Percentiles rank a stretch among this genome's conserved stretches.
phyloP scores from a whole-genome alignment of 2,329 filamentous ascomycete species.

The Verticillium longisporum region DNA sequence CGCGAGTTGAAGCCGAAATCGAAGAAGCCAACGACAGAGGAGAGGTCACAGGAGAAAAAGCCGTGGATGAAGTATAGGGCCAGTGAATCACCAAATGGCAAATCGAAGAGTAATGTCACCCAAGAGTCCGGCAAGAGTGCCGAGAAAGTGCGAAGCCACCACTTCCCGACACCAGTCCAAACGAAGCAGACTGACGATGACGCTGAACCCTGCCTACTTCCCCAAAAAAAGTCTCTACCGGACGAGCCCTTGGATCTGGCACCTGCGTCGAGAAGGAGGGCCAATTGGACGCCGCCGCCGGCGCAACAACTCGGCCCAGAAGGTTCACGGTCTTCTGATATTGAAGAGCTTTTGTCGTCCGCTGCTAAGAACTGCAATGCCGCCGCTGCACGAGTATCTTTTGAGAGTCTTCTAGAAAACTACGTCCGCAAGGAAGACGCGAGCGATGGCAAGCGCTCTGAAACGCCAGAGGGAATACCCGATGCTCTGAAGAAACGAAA shows the following conservation, averaged over 20 bases:
- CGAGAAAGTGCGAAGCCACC: constrained; percentile 15
- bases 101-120: constrained; percentile 8
- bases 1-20: constrained; percentile 6
- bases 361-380: constrained; percentile 8
- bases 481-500: constrained; percentile 47
- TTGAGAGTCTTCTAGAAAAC: constrained; percentile 34
- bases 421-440: constrained; percentile 29
- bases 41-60: constrained; percentile 10
- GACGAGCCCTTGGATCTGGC: constrained; percentile 32
- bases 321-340: constrained; percentile 23
- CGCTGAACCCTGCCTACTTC: constrained; percentile 13
- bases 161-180: neutral
- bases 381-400: constrained; percentile 22
- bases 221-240: constrained; percentile 13
- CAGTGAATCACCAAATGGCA: neutral
- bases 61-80: constrained; percentile 29
- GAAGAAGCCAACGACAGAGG: neutral
- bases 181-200: constrained; percentile 14
- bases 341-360: constrained; percentile 23
- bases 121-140: constrained; percentile 4
- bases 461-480: constrained; percentile 16
- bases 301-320: constrained; percentile 23
- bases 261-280: constrained; percentile 46
- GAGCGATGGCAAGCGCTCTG: constrained; percentile 7
- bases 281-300: constrained; percentile 63